Evolutionary conservation across 805 yeast genomes (phyloP), one percentile per base, ranked within the genome.

Genomic region (Saccharomyces kudriavzevii): DNA sequence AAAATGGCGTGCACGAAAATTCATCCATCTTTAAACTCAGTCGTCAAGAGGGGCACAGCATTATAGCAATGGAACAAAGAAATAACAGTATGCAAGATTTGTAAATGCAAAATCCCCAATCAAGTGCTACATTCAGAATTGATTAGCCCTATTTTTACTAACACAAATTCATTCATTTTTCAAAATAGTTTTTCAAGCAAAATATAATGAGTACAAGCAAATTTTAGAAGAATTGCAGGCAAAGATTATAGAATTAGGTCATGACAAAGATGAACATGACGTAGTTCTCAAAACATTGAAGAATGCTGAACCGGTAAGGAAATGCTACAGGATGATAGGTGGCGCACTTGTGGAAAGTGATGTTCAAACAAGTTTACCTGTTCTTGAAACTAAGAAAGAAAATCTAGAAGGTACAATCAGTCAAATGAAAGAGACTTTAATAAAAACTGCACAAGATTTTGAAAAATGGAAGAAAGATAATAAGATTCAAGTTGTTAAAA

Each of bases 261-360:
- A 73, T 43, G 84, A 81, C 55, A 70, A 75, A 45, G 77, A 74
- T 51, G 77, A 75, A 53, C 76, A 71, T 54, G 74, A 73, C 40
- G 71, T 85, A 17, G 94, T 87, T 1, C 62, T 84, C 13, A 78
- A 76, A 22, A 84, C 92, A 1, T 69, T 87, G 29, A 58, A 69
- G 46, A 73, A 70, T 0, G 73, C 82, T 9, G 82, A 83, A 25
- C 47, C 58, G n/a, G 82, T 78, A 47, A 80, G 99, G 56, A 83
- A 84, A 65, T 89, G 97, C 64, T 90, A 83, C 72, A 82, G 96
- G 63, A 89, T 94, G 97, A 80, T 92, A 30, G 97, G 97, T 26
- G 95, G 96, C 9, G 96, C 91, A 3, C 76, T 92, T 30, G 87
- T 91, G 17, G 95, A 90, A 64, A 84, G 87, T 59, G 77, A 83